phyloP scores from a whole-genome alignment of 345 rosid species.

The Theobroma cacao region DNA sequence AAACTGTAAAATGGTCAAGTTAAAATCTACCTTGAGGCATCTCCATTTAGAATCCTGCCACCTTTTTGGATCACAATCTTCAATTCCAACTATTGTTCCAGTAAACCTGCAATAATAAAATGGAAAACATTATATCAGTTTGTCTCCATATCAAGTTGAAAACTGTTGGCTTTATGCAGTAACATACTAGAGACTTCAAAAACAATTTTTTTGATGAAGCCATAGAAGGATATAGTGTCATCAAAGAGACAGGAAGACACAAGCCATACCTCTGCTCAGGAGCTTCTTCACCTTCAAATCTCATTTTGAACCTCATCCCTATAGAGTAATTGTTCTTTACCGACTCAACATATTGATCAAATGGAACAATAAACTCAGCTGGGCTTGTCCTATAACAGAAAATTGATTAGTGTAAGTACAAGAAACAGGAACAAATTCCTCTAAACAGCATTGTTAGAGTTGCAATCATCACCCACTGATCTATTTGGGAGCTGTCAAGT shows the following conservation, averaged over 20 bases:
- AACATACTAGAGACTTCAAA: background rate
- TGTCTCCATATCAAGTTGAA: background rate
- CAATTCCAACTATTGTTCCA: slow-evolving; percentile 77
- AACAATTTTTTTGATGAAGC: background rate
- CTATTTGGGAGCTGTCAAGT: background rate
- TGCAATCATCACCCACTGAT: background rate
- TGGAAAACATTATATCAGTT: background rate
- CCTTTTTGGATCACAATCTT: slow-evolving; percentile 53
- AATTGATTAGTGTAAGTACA: background rate
- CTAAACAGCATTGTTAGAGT: background rate
- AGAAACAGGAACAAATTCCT: background rate
- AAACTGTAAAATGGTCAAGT: background rate
- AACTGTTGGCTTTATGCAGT: background rate
- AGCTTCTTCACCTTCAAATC: slow-evolving; percentile 90
- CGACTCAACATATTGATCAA: slow-evolving; percentile 70
- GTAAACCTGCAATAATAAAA: slow-evolving; percentile 48
- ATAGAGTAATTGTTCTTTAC: slow-evolving; percentile 60
- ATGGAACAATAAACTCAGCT: slow-evolving; percentile 81
- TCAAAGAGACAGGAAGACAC: background rate
- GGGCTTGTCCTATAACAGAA: slow-evolving; percentile 67
- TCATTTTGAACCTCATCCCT: slow-evolving; percentile 94
- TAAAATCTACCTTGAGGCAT: slow-evolving; percentile 59
- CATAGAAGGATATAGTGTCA: background rate
- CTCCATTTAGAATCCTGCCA: slow-evolving; percentile 83
- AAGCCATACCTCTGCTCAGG: slow-evolving; percentile 70